phyloP scores from a whole-genome alignment of 768 basidiomycete species.

The Baorangia bicolor region DNA sequence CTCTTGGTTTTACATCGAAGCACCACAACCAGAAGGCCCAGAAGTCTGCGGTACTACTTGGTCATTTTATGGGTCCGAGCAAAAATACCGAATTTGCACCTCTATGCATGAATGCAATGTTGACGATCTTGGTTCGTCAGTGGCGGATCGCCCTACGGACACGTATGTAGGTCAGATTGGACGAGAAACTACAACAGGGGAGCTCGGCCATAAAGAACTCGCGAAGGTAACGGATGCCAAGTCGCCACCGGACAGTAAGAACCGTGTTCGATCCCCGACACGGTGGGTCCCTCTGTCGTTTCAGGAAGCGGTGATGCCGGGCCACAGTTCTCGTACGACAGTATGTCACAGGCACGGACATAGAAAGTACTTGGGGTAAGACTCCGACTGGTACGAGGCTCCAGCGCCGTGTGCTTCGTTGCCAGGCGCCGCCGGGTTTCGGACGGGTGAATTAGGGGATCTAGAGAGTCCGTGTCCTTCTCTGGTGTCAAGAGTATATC shows the following conservation, averaged over 20 bases:
- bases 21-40: background rate
- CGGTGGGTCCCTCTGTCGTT: conserved; percentile 2
- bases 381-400: conserved; percentile 1
- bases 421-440: conserved; percentile 3
- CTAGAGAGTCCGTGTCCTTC: conserved; percentile 3
- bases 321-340: conserved; percentile 9
- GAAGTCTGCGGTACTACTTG: background rate
- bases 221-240: conserved; percentile 11
- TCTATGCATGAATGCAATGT: background rate
- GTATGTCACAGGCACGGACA: conserved; percentile 6
- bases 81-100: background rate
- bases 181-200: conserved; percentile 6
- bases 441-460: background rate
- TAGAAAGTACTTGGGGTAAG: conserved; percentile 1
- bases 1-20: background rate
- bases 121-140: conserved; percentile 13
- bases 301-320: conserved; percentile 10
- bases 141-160: conserved; percentile 18
- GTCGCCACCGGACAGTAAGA: conserved; percentile 14
- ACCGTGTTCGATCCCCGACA: conserved; percentile 1
- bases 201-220: conserved; percentile 12
- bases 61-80: background rate
- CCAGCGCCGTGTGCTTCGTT: conserved; percentile 6
- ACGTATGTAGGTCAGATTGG: background rate
- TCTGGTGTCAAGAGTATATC: background rate